Evolutionary conservation across 768 basidiomycete genomes (phyloP).

Genomic region (Tylopilus rubrobrunneus): DNA sequence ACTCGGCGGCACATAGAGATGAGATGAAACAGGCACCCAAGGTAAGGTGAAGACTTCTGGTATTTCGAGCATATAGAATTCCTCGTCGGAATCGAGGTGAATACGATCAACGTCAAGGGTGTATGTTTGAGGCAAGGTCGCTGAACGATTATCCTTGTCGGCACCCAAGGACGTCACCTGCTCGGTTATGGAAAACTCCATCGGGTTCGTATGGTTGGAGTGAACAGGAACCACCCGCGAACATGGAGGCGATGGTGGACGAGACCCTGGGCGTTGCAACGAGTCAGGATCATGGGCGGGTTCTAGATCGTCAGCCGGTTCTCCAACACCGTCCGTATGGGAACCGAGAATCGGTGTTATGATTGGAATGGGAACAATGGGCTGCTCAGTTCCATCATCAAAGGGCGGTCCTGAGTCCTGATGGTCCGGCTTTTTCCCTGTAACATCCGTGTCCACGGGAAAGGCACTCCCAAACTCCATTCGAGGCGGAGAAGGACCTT

Average conservation of each 20-base stretch:
- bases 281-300: neutral
- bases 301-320: neutral
- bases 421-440: neutral
- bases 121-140: neutral
- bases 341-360: neutral
- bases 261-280: neutral
- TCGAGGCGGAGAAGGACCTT: neutral
- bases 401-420: neutral
- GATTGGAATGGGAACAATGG: neutral
- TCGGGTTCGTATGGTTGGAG: neutral
- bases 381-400: conserved; percentile 1
- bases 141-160: neutral
- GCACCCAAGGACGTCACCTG: neutral
- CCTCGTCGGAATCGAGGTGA: conserved; percentile 8
- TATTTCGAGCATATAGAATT: conserved; percentile 34
- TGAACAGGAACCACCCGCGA: neutral
- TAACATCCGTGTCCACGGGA: neutral
- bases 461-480: neutral
- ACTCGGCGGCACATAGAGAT: conserved; percentile 34
- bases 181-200: neutral
- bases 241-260: neutral
- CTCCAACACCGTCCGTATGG: neutral
- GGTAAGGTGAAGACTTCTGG: conserved; percentile 32
- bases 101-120: neutral
- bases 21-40: conserved; percentile 28